Base-by-base conservation (phyloP, 2,329 filamentous ascomycete genomes). In the Colletotrichum tofieldiae region DNA sequence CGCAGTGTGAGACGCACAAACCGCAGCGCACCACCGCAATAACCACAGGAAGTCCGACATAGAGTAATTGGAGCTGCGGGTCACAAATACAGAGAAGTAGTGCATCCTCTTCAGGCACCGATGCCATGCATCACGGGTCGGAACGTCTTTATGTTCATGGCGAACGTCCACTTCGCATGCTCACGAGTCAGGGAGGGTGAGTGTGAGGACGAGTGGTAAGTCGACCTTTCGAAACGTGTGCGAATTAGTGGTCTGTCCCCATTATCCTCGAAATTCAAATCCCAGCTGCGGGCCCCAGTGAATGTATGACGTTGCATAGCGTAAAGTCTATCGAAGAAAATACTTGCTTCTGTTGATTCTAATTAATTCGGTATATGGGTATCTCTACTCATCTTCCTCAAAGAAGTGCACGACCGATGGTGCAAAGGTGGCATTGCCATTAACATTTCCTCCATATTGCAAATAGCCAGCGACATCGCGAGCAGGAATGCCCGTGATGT, bases 371-470 rank as follows among this genome's bases (percentile, higher is more conserved):
- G 29, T 4, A 26, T 47, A 70, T 26, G 45, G 43, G 49, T 60
- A 43, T 56, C n/a, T 45, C 16, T 61, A 55, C 8, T 65, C 9
- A 3, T 67, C 71, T 11, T 39, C 43, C 1, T 73, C 71, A 37
- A 73, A 73, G 39, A 62, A 73, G 35, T 71, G 67, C 43, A 63
- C 54, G 5, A 73, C 71, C 79, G 11, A 73, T 74, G 71, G 71
- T 16, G 67, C 49, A 37, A 29, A 52, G 20, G 71, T 67, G 43
- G 67, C 51, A 59, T 83, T 87, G 2, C 86, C 86, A 56, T 85
- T 86, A 0, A 84, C 86, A 39, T 77, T 82, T 0, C 86, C 85
- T 0, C 85, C 86, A 66, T 82, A 87, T 0, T 78, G 74, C 4
- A 87, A 71, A 65, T 87, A 88, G 0, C 83, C 84, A 9, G 73